Conservation (phyloP, 2,329 filamentous ascomycete genomes). For the Aspergillus novoparasiticus region DNA sequence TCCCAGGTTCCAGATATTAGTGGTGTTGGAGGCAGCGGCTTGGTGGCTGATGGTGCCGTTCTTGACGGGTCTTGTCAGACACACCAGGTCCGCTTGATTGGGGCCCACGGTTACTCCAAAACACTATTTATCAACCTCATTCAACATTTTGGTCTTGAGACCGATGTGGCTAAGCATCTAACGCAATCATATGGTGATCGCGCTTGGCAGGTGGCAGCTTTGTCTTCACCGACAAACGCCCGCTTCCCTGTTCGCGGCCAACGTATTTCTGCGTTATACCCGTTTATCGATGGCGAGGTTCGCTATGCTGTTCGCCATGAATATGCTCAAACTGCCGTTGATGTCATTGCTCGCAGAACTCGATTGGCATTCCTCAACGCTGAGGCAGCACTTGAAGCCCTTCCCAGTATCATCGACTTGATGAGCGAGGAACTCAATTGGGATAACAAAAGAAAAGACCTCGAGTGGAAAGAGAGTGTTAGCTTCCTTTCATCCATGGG, state of each 20-base stretch:
- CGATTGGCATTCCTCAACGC: constrained; percentile 88
- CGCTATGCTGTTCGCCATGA: constrained; percentile 86
- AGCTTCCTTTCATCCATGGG: constrained; percentile 64
- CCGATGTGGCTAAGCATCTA: constrained; percentile 87
- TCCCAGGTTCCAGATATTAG: constrained; percentile 66
- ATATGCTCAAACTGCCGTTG: constrained; percentile 87
- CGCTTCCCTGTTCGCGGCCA: constrained; percentile 83
- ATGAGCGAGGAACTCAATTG: constrained; percentile 85
- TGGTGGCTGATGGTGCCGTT: constrained; percentile 69
- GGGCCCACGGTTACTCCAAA: constrained; percentile 84
- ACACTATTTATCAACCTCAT: constrained; percentile 94
- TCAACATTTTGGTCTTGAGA: constrained; percentile 89
- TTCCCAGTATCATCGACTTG: constrained; percentile 83
- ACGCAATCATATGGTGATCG: constrained; percentile 87
- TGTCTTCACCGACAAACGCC: constrained; percentile 74
- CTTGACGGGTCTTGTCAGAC: constrained; percentile 80
- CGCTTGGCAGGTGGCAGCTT: constrained; percentile 83
- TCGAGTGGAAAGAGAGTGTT: constrained; percentile 76
- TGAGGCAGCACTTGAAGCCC: constrained; percentile 82
- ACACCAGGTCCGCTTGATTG: constrained; percentile 77
- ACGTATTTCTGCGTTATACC: constrained; percentile 78
- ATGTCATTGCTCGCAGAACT: constrained; percentile 82
- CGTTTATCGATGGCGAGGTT: constrained; percentile 89
- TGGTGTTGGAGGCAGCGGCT: constrained; percentile 70
- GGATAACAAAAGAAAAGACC: constrained; percentile 70